These are phyloP conservation scores for Aspergillus phoenicis DNA, from an alignment of 2,329 filamentous ascomycete species.

Conservation along the genomic window DNA sequence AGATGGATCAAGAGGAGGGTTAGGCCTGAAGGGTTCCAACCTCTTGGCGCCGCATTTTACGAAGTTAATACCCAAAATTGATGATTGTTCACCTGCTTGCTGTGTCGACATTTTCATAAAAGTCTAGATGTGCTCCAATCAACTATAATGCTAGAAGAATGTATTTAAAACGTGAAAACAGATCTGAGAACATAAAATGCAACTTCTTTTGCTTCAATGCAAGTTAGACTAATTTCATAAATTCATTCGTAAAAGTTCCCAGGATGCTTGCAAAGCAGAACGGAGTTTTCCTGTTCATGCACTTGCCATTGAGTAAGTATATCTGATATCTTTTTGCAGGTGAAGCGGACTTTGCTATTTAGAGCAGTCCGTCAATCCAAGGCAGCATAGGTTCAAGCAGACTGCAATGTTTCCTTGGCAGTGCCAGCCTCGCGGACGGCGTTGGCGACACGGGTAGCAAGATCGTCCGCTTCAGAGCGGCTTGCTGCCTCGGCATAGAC, in stretches of 20 bases:
- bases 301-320: not conserved
- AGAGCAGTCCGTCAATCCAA: not conserved
- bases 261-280: not conserved
- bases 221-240: conserved; percentile 10
- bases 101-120: not conserved
- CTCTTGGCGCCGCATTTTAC: not conserved
- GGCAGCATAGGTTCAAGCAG: conserved; percentile 1
- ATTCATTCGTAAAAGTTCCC: conserved; percentile 10
- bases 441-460: conserved; percentile 78
- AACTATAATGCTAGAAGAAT: not conserved
- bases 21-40: conserved; percentile 35
- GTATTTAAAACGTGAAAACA: not conserved
- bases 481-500: conserved; percentile 95
- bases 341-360: not conserved
- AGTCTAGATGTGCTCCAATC: not conserved
- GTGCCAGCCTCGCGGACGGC: conserved; percentile 65
- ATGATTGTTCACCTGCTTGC: not conserved
- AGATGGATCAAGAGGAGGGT: conserved; percentile 77
- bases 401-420: conserved; percentile 27
- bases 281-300: not conserved
- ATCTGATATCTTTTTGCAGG: not conserved
- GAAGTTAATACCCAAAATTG: conserved; percentile 6
- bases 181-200: not conserved
- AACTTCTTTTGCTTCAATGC: conserved; percentile 8
- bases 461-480: conserved; percentile 84